phyloP scores from a whole-genome alignment of 2,329 filamentous ascomycete species.

The Ilyonectria sp. region DNA sequence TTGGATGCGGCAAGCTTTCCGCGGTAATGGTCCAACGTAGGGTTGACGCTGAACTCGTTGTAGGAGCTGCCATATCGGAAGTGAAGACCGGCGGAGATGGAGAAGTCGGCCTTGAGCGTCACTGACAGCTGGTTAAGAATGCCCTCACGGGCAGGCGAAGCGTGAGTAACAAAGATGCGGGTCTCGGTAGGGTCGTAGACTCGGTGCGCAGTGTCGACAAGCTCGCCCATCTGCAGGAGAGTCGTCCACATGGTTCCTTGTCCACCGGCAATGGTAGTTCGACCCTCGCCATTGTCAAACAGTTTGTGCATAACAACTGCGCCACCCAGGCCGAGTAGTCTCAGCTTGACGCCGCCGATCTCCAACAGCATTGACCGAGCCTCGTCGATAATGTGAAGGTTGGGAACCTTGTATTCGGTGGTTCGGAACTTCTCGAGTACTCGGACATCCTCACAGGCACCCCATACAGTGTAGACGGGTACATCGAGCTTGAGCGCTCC shows the following conservation, averaged over 20 bases:
- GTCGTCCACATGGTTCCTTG: constrained; percentile 99
- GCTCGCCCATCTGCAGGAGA: constrained; percentile 95
- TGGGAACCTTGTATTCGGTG: constrained; percentile 96
- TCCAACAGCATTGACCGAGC: constrained; percentile 96
- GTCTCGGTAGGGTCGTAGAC: constrained; percentile 99
- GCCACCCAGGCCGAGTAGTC: constrained; percentile 92
- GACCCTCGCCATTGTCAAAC: constrained; percentile 97
- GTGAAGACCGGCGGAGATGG: constrained; percentile 95
- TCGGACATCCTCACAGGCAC: constrained; percentile 97
- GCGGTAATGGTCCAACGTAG: constrained; percentile 96
- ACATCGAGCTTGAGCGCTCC: constrained; percentile 93
- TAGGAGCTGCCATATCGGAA: constrained; percentile 99
- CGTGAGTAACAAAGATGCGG: constrained; percentile 95
- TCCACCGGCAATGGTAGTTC: constrained; percentile 97
- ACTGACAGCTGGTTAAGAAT: constrained; percentile 98
- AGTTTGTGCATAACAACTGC: constrained; percentile 99
- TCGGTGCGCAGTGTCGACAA: constrained; percentile 97
- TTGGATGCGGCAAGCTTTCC: constrained; percentile 98
- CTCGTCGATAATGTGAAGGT: constrained; percentile 98
- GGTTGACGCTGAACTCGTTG: constrained; percentile 99
- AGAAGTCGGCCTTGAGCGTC: constrained; percentile 97
- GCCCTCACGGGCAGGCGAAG: constrained; percentile 95
- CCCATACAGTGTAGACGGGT: constrained; percentile 99
- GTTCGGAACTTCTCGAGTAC: constrained; percentile 98
- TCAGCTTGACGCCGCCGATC: constrained; percentile 94